Evolutionary conservation across 352 stramenopile species (phyloP), one percentile per base, ranked within the genome.

Genomic region (Phytophthora fragariae): DNA sequence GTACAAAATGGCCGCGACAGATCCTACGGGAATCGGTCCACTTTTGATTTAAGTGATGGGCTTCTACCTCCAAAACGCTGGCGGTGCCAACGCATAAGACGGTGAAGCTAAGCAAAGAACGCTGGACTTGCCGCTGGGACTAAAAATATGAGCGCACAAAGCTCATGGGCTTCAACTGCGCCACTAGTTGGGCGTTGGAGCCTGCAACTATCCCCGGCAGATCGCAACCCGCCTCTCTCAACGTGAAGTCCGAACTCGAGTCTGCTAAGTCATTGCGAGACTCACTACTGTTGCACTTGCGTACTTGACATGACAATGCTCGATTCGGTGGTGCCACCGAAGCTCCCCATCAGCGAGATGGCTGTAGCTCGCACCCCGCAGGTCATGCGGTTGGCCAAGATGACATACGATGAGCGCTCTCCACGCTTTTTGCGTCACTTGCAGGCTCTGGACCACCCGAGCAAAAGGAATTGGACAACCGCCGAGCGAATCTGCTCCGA

Each of bases 401-500:
- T 75, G 47, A 67, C 66, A 10, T 69, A 68, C 9, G 65, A 75
- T 37, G 57, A 63, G 12, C 62, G 61, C 3, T 81, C 74, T 56
- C 74, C 74, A 37, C 70, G 74, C 12, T 76, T 77, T 41, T 49
- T 78, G 8, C 74, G 70, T 5, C 74, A 78, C 27, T 12, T 81
- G 24, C 63, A 69, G 19, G 74, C 33, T 2, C 65, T 81, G 19
- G 72, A 75, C 47, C 65, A 72, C 24, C 70, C 65, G 12, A 70
- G 70, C 44, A 81, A 77, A 47, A 37, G 39, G 5, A 71, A 76
- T 39, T 78, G 74, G 74, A 81, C 70, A 29, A 72, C 65, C 0
- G 74, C 58, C 17, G 65, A 81, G 62, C 62, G 74, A 0, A 65
- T 81, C 47, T 81, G 74, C 62, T 77, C 55, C 49, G 74, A 81